A percentile compares a stretch with the other conserved stretches of the same genome.
Conservation (phyloP, 495 filamentous ascomycete genomes). For the Immersiella caudata region DNA sequence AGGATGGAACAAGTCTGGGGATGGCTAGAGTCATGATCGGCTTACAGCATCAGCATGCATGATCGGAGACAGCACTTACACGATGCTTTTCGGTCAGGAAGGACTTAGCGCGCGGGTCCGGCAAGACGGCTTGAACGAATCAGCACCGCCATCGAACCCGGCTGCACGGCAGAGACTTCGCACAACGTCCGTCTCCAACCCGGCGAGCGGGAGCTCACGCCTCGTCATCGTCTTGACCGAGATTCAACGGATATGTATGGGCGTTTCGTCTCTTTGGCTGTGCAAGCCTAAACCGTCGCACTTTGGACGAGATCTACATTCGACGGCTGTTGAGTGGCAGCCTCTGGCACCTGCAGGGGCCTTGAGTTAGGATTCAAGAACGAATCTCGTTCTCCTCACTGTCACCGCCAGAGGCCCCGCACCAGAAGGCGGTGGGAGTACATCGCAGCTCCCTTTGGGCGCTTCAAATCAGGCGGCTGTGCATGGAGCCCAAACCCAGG, state of each 20-base stretch:
- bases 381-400: background rate
- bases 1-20: background rate
- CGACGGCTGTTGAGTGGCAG: background rate
- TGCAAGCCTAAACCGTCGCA: background rate
- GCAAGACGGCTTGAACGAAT: background rate
- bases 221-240: background rate
- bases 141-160: background rate
- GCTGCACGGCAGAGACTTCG: background rate
- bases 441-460: background rate
- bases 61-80: background rate
- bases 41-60: background rate
- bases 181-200: background rate
- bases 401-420: background rate
- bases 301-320: background rate
- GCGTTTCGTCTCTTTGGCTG: background rate
- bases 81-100: background rate
- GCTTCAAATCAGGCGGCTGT: background rate
- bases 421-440: background rate
- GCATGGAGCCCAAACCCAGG: constrained; percentile 11
- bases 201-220: background rate
- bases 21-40: background rate
- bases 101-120: background rate
- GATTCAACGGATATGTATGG: background rate
- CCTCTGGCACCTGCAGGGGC: background rate
- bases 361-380: background rate